A percentile compares a stretch with the other conserved stretches of the same genome.
Conservation (phyloP, 1,284 basidiomycete species). For the Malassezia obtusa region DNA sequence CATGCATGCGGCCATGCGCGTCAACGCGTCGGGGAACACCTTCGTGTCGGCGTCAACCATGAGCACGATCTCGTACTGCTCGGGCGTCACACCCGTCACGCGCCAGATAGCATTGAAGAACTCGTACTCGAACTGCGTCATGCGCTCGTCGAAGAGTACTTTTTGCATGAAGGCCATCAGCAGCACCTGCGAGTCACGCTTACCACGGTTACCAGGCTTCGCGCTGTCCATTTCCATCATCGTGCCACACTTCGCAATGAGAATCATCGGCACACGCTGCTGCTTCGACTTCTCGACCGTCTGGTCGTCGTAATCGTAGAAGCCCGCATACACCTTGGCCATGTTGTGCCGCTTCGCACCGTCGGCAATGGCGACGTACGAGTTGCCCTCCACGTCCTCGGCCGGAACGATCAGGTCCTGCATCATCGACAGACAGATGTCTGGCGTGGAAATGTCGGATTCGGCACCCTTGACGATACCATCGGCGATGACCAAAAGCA, state of each 20-base stretch:
- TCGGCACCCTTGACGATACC: conserved; percentile 84
- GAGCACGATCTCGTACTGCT: conserved; percentile 50
- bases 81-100: conserved; percentile 50
- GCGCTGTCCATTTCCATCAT: conserved; percentile 73
- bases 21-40: conserved; percentile 51
- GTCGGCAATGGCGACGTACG: conserved; percentile 96
- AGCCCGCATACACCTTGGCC: conserved; percentile 96
- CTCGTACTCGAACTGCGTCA: conserved; percentile 52
- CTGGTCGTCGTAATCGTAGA: conserved; percentile 87
- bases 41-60: conserved; percentile 53
- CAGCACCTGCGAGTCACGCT: conserved; percentile 87
- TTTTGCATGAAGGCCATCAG: conserved; percentile 52
- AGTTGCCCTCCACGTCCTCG: conserved; percentile 81
- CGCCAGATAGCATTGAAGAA: conserved; percentile 52
- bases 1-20: conserved; percentile 51
- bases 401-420: conserved; percentile 77
- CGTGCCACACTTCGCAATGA: conserved; percentile 67
- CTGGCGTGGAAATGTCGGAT: conserved; percentile 55
- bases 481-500: conserved; percentile 90
- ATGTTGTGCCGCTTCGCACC: conserved; percentile 98
- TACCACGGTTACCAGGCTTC: conserved; percentile 96
- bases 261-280: conserved; percentile 86
- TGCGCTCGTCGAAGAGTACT: conserved; percentile 52
- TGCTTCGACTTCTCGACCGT: conserved; percentile 89
- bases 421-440: conserved; percentile 95